These are phyloP conservation scores for Aspergillus egyptiacus DNA, from an alignment of 495 filamentous ascomycete genomes.

Conservation along the genomic window DNA sequence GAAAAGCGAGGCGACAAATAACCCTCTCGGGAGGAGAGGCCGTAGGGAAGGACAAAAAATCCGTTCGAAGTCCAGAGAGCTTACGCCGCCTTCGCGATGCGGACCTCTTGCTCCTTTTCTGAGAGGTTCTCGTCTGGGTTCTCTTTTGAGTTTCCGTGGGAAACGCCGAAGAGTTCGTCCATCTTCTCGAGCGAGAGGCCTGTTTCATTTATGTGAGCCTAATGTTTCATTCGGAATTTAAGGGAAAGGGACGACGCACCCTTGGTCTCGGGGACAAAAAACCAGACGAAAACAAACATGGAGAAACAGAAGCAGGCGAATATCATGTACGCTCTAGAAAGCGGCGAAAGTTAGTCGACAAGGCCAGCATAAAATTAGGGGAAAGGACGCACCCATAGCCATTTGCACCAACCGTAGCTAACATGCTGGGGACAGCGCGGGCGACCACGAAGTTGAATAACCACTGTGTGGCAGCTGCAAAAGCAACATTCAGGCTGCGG, in stretches of 20 bases:
- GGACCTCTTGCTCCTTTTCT: slow-evolving; percentile 18
- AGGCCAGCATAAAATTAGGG: slow-evolving; percentile 4
- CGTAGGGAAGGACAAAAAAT: too few species aligned
- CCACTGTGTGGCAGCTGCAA: slow-evolving; percentile 54
- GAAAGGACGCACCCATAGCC: slow-evolving; percentile 49
- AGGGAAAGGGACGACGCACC: slow-evolving; percentile 29
- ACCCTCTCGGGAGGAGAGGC: too few species aligned
- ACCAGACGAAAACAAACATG: slow-evolving; percentile 64
- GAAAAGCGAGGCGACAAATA: too few species aligned
- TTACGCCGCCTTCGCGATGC: slow-evolving; percentile 3
- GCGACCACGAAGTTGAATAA: slow-evolving; percentile 43
- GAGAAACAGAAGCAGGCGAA: slow-evolving; percentile 54
- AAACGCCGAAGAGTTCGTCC: slow-evolving; percentile 50
- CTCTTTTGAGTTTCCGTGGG: slow-evolving; percentile 5
- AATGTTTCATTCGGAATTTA: neutral
- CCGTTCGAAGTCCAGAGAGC: neutral
- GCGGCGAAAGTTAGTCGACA: neutral
- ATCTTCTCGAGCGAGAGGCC: slow-evolving; percentile 44
- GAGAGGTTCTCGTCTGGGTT: neutral
- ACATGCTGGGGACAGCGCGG: slow-evolving; percentile 36
- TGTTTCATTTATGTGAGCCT: neutral
- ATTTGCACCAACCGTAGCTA: slow-evolving; percentile 50
- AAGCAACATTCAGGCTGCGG: slow-evolving; percentile 62
- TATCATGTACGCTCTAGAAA: slow-evolving; percentile 42
- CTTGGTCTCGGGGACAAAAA: slow-evolving; percentile 71